Conservation (phyloP, 2,329 filamentous ascomycete genomes). For the Nectriaceae sp. region DNA sequence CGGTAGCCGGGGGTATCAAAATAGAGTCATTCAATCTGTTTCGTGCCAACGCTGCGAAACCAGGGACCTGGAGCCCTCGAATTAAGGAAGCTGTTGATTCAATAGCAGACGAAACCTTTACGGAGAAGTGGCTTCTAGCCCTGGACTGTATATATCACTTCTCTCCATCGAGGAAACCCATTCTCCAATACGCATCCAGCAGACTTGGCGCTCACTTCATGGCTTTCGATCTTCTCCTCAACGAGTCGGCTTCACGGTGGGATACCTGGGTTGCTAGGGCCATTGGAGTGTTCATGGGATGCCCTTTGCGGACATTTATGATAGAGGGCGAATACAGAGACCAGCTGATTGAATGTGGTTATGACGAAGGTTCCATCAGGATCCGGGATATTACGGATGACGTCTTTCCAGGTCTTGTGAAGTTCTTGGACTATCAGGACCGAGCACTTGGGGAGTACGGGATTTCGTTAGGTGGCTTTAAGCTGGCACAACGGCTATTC, state of each 20-base stretch:
- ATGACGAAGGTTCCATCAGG: constrained; percentile 40
- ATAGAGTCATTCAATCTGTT: constrained; percentile 41
- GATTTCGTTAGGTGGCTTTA: constrained; percentile 38
- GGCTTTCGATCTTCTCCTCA: constrained; percentile 55
- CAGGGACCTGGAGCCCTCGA: constrained; percentile 40
- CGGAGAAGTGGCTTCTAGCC: constrained; percentile 52
- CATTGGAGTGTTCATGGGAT: constrained; percentile 48
- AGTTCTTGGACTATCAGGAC: constrained; percentile 42
- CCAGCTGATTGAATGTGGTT: constrained; percentile 50
- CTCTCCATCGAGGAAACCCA: constrained; percentile 48
- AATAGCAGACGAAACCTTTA: constrained; percentile 24
- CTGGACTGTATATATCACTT: constrained; percentile 62
- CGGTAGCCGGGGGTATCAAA: not conserved
- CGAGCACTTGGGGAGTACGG: constrained; percentile 35
- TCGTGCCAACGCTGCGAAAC: constrained; percentile 51
- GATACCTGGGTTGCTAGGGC: constrained; percentile 39
- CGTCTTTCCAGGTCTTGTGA: constrained; percentile 52
- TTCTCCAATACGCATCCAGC: constrained; percentile 44
- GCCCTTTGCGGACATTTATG: constrained; percentile 51
- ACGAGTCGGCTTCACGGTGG: constrained; percentile 27
- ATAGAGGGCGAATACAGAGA: constrained; percentile 46
- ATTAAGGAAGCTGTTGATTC: constrained; percentile 28
- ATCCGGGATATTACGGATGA: constrained; percentile 53
- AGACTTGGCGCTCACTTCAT: constrained; percentile 50
- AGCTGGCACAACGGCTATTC: constrained; percentile 39